A percentile compares a stretch with the other conserved stretches of the same genome.
Conservation (phyloP, 2,329 filamentous ascomycete genomes). For the Metarhizium brunneum region DNA sequence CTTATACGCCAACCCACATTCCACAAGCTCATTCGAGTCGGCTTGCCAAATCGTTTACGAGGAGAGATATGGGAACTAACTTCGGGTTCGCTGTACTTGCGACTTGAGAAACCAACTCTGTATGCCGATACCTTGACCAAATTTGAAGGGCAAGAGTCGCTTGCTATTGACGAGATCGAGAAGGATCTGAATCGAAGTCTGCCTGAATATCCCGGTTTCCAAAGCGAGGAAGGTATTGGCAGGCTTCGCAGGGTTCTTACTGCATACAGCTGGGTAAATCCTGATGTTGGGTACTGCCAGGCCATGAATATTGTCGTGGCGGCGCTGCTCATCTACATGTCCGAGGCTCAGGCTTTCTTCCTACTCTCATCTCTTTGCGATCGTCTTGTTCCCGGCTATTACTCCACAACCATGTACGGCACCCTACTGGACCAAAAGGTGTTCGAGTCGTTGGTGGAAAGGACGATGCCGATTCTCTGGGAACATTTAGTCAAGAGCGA, state of each 20-base stretch:
- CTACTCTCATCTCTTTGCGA: slow-evolving; percentile 87
- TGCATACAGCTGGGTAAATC: slow-evolving; percentile 94
- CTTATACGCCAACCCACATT: slow-evolving; percentile 93
- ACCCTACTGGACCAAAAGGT: slow-evolving; percentile 94
- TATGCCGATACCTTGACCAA: slow-evolving; percentile 79
- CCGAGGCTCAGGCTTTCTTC: slow-evolving; percentile 91
- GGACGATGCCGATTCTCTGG: slow-evolving; percentile 97
- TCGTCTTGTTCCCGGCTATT: slow-evolving; percentile 88
- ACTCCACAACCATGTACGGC: slow-evolving; percentile 98
- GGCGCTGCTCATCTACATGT: slow-evolving; percentile 97
- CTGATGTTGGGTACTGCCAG: slow-evolving; percentile 95
- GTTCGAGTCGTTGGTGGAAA: slow-evolving; percentile 96
- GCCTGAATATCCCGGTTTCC: slow-evolving; percentile 94
- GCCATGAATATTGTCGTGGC: slow-evolving; percentile 99
- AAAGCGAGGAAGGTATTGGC: slow-evolving; percentile 90
- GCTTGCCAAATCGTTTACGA: slow-evolving; percentile 81
- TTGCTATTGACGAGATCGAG: slow-evolving; percentile 98
- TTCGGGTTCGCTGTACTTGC: slow-evolving; percentile 81
- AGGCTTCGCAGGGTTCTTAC: slow-evolving; percentile 83
- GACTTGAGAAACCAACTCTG: slow-evolving; percentile 74
- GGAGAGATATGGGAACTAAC: slow-evolving; percentile 96
- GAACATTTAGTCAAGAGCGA: slow-evolving; percentile 96
- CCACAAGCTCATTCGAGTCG: slow-evolving; percentile 93
- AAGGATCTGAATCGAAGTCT: slow-evolving; percentile 95
- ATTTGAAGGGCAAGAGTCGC: slow-evolving; percentile 74